Conservation (phyloP, 345 rosid species). For the Luvunga scandens region DNA sequence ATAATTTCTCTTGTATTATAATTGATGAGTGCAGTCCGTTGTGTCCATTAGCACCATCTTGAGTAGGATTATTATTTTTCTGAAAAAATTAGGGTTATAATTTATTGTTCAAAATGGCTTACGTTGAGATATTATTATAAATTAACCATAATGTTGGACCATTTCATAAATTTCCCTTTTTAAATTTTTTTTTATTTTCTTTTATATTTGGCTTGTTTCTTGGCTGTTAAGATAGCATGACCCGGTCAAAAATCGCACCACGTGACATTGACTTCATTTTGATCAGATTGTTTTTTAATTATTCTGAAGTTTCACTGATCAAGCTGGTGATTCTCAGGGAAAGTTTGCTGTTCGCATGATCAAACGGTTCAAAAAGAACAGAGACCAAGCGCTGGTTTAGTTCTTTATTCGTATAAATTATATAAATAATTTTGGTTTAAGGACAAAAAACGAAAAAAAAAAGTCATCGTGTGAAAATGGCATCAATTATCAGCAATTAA, state of each 20-base stretch:
- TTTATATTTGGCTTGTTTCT: constrained; percentile 4
- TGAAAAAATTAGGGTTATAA: no score
- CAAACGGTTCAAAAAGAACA: neutral
- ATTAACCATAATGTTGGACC: neutral
- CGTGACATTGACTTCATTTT: constrained; percentile 1
- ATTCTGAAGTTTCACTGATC: neutral
- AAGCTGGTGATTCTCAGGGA: neutral
- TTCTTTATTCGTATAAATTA: neutral
- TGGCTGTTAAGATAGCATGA: constrained; percentile 20
- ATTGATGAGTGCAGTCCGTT: neutral
- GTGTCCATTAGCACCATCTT: neutral
- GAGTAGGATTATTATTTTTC: no score
- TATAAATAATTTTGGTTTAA: neutral
- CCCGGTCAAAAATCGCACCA: constrained; percentile 17
- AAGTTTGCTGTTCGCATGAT: neutral
- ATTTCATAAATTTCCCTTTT: neutral
- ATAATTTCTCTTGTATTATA: no score
- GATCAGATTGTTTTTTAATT: neutral
- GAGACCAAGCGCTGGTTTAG: neutral
- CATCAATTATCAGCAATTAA: neutral
- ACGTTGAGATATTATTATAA: neutral
- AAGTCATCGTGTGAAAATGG: neutral
- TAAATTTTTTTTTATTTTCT: neutral
- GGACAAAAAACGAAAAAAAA: neutral
- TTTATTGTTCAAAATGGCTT: neutral